Conservation (phyloP, 495 filamentous ascomycete genomes). For the Trichoderma gamsii region DNA sequence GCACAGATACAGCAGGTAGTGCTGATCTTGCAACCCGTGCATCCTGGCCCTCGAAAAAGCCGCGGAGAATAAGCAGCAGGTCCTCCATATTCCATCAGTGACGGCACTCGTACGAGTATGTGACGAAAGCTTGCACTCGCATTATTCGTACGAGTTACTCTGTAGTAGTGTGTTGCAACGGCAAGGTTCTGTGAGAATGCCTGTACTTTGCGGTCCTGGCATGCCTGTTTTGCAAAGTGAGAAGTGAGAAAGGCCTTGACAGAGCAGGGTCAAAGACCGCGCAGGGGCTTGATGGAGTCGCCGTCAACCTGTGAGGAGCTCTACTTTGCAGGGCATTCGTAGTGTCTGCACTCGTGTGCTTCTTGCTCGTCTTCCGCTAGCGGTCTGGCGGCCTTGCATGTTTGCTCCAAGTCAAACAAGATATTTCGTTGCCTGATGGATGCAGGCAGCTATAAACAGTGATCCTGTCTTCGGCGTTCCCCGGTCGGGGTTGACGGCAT, state of each 20-base stretch:
- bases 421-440: neutral
- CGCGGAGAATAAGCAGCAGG: neutral
- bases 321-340: neutral
- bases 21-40: constrained; percentile 1
- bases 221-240: neutral
- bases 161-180: neutral
- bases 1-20: neutral
- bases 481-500: neutral
- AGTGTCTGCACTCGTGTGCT: neutral
- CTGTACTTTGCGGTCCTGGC: neutral
- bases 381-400: neutral
- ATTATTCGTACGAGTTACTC: neutral
- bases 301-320: neutral
- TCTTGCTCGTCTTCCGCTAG: neutral
- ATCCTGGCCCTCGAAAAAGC: neutral
- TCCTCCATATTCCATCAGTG: neutral
- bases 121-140: neutral
- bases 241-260: neutral
- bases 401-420: neutral
- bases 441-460: neutral
- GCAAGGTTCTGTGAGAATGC: neutral
- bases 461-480: neutral
- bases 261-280: neutral
- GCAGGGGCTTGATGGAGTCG: constrained; percentile 4
- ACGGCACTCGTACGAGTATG: neutral